phyloP scores from a whole-genome alignment of 192 early-diverging fungal genomes.

The Phycomyces nitens region DNA sequence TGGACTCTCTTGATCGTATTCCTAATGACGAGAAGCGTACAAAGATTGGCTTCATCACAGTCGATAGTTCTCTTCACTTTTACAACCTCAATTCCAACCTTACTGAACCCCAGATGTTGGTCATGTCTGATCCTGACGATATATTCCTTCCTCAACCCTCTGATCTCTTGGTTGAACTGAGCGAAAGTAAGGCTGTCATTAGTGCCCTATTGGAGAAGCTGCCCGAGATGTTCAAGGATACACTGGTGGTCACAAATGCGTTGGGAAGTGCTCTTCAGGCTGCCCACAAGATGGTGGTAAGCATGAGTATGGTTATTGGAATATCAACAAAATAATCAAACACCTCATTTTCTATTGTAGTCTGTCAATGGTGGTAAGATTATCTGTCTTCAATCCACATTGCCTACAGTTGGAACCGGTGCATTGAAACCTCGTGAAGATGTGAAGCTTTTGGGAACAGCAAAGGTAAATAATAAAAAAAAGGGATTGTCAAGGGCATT shows the following conservation, averaged over 20 bases:
- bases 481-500: too few species aligned
- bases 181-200: constrained; percentile 72
- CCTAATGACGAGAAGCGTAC: constrained; percentile 88
- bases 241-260: constrained; percentile 73
- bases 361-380: constrained; percentile 88
- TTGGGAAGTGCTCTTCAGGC: constrained; percentile 82
- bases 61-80: constrained; percentile 86
- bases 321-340: neutral
- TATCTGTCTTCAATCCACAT: constrained; percentile 70
- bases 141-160: constrained; percentile 84
- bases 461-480: constrained; percentile 51
- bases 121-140: constrained; percentile 89
- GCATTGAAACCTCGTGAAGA: constrained; percentile 82
- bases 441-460: constrained; percentile 80
- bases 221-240: constrained; percentile 81
- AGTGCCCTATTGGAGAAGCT: constrained; percentile 71
- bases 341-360: constrained; percentile 33
- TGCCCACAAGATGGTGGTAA: constrained; percentile 76
- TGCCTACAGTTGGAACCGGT: constrained; percentile 82
- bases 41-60: constrained; percentile 86
- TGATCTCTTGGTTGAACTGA: constrained; percentile 86
- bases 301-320: neutral
- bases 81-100: constrained; percentile 76
- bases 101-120: constrained; percentile 91
- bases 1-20: constrained; percentile 77